A percentile compares a stretch with the other conserved stretches of the same genome.
phyloP scores from a whole-genome alignment of 805 yeast species.

The Candida endomychidarum region DNA sequence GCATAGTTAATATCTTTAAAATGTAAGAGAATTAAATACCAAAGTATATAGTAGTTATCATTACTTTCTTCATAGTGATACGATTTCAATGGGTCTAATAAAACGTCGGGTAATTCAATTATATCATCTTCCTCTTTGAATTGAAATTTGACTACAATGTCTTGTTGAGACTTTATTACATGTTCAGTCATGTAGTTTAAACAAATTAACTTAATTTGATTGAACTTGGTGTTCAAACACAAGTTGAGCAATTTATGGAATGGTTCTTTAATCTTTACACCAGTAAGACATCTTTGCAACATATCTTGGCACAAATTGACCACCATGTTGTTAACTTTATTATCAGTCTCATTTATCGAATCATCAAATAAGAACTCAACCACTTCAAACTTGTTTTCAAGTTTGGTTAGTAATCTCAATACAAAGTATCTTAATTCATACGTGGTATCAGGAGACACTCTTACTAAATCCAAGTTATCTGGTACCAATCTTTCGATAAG shows the following conservation, averaged over 20 bases:
- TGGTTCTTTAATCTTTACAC: conserved; percentile 7
- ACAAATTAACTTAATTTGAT: conserved; percentile 43
- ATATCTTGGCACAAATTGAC: conserved; percentile 35
- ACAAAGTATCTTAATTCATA: conserved; percentile 48
- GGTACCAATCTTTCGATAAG: conserved; percentile 21
- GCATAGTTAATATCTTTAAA: conserved; percentile 66
- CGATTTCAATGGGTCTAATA: conserved; percentile 36
- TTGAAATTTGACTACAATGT: conserved; percentile 60
- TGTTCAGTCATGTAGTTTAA: conserved; percentile 37
- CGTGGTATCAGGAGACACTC: conserved; percentile 31
- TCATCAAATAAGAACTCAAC: conserved; percentile 9
- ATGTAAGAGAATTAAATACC: conserved; percentile 62
- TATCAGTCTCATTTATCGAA: conserved; percentile 24
- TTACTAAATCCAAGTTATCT: conserved; percentile 46
- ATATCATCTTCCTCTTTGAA: conserved; percentile 38
- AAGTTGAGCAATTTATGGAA: conserved; percentile 34
- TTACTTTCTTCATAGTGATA: conserved; percentile 27
- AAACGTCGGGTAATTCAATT: conserved; percentile 37
- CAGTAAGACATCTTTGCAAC: conserved; percentile 28
- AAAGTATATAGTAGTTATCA: conserved; percentile 55
- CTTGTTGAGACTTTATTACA: conserved; percentile 53
- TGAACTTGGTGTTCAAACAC: conserved; percentile 19
- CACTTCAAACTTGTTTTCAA: conserved; percentile 18
- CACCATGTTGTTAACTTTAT: conserved; percentile 36
- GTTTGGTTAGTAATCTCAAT: conserved; percentile 23